These are phyloP conservation scores for Sarcodon sp. DNA, from an alignment of 768 basidiomycete species.

Conservation along the genomic window DNA sequence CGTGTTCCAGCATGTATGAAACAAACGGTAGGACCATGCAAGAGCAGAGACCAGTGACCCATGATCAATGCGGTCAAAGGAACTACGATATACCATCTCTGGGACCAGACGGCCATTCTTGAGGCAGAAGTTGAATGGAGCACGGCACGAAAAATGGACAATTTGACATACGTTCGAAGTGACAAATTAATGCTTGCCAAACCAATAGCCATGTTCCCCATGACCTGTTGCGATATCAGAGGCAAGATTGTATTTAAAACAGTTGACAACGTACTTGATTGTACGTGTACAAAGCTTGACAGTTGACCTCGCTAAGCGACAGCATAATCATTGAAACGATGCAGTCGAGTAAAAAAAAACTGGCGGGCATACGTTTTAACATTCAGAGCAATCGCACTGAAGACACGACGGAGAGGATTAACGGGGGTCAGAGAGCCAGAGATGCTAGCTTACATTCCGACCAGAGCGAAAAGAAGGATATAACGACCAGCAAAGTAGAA, in stretches of 20 bases:
- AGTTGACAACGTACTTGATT: slow-evolving; percentile 28
- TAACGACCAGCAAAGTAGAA: slow-evolving; percentile 67
- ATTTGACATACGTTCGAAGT: slow-evolving; percentile 41
- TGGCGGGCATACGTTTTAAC: slow-evolving; percentile 2
- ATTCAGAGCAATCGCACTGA: slow-evolving; percentile 8
- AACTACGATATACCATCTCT: slow-evolving; percentile 36
- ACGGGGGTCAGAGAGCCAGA: background rate
- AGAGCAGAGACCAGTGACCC: slow-evolving; percentile 59
- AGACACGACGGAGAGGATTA: slow-evolving; percentile 1
- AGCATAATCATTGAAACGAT: background rate
- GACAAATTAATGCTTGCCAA: slow-evolving; percentile 63
- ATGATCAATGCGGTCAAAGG: slow-evolving; percentile 45
- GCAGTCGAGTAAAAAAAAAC: background rate
- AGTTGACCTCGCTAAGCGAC: slow-evolving; percentile 25
- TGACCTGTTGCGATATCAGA: slow-evolving; percentile 16
- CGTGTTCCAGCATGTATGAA: too few relatives aligned
- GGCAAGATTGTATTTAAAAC: background rate
- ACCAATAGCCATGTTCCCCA: slow-evolving; percentile 56
- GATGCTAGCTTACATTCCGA: slow-evolving; percentile 46
- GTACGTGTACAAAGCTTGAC: slow-evolving; percentile 59
- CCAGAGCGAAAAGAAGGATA: slow-evolving; percentile 45
- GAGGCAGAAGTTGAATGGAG: background rate
- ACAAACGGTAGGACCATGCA: slow-evolving; percentile 35
- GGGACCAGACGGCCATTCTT: slow-evolving; percentile 64
- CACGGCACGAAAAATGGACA: background rate